These are phyloP conservation scores for Silene latifolia DNA, from an alignment of 148 eudicot species.

Conservation along the genomic window DNA sequence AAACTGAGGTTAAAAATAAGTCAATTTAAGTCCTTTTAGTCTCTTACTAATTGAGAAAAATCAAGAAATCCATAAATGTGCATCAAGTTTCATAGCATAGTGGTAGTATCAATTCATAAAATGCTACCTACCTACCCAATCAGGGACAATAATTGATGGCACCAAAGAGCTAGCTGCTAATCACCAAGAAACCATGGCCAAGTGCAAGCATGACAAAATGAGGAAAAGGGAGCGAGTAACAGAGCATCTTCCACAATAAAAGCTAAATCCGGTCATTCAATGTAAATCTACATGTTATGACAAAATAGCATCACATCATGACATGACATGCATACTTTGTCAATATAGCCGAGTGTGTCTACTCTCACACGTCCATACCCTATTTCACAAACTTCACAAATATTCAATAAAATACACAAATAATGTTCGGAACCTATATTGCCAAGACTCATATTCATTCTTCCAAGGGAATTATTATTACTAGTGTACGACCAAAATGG, in stretches of 20 bases:
- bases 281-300: conserved; percentile 21
- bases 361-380: not conserved
- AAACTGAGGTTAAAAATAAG: not conserved
- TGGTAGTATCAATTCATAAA: not conserved
- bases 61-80: no score
- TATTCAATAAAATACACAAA: not conserved
- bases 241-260: conserved; percentile 23
- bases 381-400: no score
- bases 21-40: not conserved
- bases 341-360: not conserved
- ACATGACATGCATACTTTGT: conserved; percentile 22
- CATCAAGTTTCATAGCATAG: not conserved
- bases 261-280: conserved; percentile 17
- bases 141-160: conserved; percentile 9
- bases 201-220: conserved; percentile 14
- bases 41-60: no score
- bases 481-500: not conserved
- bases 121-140: not conserved
- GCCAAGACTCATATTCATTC: not conserved
- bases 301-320: conserved; percentile 31
- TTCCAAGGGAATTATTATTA: not conserved
- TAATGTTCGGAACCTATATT: not conserved
- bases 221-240: conserved; percentile 7
- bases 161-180: conserved; percentile 12
- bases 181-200: conserved; percentile 13